Evolutionary conservation across 2,329 filamentous ascomycete species (phyloP).

Genomic region (Fusarium neocosmosporiellum): DNA sequence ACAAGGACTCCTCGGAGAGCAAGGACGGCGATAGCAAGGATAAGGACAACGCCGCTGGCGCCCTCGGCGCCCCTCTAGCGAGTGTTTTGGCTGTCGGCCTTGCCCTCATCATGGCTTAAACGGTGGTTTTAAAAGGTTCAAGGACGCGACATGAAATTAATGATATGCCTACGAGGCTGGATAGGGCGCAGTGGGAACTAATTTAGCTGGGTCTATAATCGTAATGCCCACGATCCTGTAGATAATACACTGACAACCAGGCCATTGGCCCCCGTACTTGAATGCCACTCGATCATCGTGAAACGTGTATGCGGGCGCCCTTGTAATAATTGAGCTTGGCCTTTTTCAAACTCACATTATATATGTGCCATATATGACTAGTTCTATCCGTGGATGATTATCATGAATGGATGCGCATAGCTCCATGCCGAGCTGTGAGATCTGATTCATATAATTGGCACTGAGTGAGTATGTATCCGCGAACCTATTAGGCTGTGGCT

Average conservation of each 20-base stretch:
- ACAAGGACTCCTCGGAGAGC: neutral
- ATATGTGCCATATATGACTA: neutral
- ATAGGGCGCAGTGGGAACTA: constrained; percentile 7
- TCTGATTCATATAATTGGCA: neutral
- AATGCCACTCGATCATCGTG: neutral
- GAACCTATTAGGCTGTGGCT: neutral
- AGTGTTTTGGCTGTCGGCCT: constrained; percentile 32
- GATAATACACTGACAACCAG: constrained; percentile 3
- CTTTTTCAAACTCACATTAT: too few species aligned
- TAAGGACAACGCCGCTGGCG: constrained; percentile 27
- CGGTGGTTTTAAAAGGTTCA: neutral
- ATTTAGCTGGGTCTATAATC: constrained; percentile 8
- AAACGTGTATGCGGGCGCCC: neutral
- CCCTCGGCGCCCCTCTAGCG: constrained; percentile 27
- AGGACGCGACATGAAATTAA: constrained; percentile 29
- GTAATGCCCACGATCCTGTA: constrained; percentile 2
- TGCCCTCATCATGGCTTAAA: constrained; percentile 34
- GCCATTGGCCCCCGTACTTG: neutral
- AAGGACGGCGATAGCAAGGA: constrained; percentile 5
- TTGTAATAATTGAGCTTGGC: neutral
- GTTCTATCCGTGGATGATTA: neutral
- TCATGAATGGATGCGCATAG: neutral
- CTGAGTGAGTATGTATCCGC: too few species aligned
- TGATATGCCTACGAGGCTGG: constrained; percentile 6
- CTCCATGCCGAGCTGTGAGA: neutral